phyloP scores from a whole-genome alignment of 306 rosid genomes.

The Erythrophleum fordii region DNA sequence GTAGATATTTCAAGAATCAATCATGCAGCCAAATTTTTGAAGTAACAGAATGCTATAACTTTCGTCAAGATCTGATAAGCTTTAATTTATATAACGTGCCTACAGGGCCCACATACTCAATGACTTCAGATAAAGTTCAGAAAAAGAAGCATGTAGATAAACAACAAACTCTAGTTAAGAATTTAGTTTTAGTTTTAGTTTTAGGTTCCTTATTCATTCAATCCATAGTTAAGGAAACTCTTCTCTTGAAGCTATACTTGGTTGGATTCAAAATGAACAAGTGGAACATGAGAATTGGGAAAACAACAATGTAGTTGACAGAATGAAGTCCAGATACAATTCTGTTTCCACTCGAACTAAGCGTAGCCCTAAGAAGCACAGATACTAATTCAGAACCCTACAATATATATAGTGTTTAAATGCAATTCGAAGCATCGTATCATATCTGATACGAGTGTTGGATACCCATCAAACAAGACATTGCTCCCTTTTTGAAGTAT shows the following conservation, averaged over 20 bases:
- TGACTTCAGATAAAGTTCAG: background rate
- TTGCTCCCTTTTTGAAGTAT: background rate
- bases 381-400: background rate
- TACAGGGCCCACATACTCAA: conserved; percentile 8
- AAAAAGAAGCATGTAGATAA: conserved; percentile 18
- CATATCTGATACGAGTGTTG: too few species aligned
- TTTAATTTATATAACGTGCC: background rate
- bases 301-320: background rate
- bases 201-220: background rate
- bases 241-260: background rate
- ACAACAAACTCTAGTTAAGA: background rate
- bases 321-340: background rate
- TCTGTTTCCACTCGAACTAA: background rate
- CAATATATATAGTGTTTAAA: background rate
- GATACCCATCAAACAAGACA: background rate
- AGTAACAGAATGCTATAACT: conserved; percentile 11
- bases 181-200: background rate
- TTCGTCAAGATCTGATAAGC: background rate
- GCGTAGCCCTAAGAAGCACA: background rate
- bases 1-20: conserved; percentile 32
- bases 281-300: background rate
- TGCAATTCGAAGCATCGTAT: background rate
- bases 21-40: conserved; percentile 5
- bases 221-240: background rate
- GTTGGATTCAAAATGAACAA: background rate